Evolutionary conservation across 176 grass and related monocot species (phyloP).

Genomic region (Alloteropsis semialata): DNA sequence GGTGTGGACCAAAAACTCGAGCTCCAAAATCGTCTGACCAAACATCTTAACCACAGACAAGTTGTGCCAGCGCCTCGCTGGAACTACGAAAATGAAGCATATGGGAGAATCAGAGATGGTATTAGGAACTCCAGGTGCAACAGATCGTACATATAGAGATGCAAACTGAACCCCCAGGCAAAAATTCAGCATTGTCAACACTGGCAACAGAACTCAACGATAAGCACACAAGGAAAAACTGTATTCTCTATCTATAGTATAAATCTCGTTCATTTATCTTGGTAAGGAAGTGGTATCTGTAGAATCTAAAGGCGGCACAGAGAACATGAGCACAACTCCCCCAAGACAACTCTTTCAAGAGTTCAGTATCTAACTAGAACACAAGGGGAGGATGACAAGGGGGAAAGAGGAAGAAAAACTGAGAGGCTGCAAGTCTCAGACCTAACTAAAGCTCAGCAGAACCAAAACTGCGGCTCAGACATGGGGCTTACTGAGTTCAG

Average conservation of each 20-base stretch:
- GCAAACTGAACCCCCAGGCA: neutral
- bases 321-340: neutral
- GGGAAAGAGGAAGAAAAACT: slow-evolving; percentile 27
- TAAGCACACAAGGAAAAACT: neutral
- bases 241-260: slow-evolving; percentile 18
- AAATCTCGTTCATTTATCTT: slow-evolving; percentile 13
- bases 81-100: too few relatives aligned
- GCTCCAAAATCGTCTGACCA: neutral
- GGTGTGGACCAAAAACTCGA: neutral
- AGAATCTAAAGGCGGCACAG: neutral
- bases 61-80: too few relatives aligned
- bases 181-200: neutral
- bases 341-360: slow-evolving; percentile 15
- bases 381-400: neutral
- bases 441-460: slow-evolving; percentile 29
- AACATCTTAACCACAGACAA: too few relatives aligned
- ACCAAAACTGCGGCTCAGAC: slow-evolving; percentile 41
- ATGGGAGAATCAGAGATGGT: too few relatives aligned
- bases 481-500: slow-evolving; percentile 40
- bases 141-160: neutral
- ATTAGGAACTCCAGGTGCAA: too few relatives aligned
- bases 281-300: neutral
- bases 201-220: neutral
- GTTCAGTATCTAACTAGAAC: slow-evolving; percentile 24
- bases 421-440: neutral